Conservation (phyloP, 768 basidiomycete species). For the Glaciozyma martinii region DNA sequence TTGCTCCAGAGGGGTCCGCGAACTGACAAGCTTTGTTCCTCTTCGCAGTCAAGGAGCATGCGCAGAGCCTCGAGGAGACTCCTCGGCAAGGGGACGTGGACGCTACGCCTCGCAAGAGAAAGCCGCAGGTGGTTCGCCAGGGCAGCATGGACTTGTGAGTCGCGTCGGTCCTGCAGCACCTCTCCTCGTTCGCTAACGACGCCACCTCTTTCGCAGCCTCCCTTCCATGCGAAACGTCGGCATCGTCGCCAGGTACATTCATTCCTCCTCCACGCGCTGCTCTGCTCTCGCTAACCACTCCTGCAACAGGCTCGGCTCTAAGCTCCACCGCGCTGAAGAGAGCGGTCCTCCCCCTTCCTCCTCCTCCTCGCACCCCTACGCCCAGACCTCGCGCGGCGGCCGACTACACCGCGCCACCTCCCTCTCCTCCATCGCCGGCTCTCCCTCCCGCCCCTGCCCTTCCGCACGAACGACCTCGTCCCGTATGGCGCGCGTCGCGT, state of each 20-base stretch:
- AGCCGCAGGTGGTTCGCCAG: conserved; percentile 8
- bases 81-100: conserved; percentile 18
- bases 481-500: conserved; percentile 17
- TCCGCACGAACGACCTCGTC: background rate
- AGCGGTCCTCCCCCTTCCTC: background rate
- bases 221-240: conserved; percentile 10
- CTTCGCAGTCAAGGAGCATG: conserved; percentile 14
- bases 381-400: background rate
- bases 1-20: background rate
- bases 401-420: conserved; percentile 24
- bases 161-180: too few species aligned
- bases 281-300: background rate
- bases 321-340: conserved; percentile 18
- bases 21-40: background rate
- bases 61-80: conserved; percentile 10
- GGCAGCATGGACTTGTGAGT: conserved; percentile 23
- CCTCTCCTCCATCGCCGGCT: conserved; percentile 26
- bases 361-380: background rate
- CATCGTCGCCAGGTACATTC: conserved; percentile 17
- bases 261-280: too few species aligned
- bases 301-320: conserved; percentile 14
- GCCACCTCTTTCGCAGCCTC: background rate
- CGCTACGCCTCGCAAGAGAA: conserved; percentile 14
- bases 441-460: conserved; percentile 17
- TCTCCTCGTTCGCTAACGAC: too few species aligned